Percentiles rank a stretch among this genome's conserved stretches.
These are phyloP conservation scores for Agroathelia rolfsii DNA, from an alignment of 1,284 basidiomycete genomes.

Conservation along the genomic window DNA sequence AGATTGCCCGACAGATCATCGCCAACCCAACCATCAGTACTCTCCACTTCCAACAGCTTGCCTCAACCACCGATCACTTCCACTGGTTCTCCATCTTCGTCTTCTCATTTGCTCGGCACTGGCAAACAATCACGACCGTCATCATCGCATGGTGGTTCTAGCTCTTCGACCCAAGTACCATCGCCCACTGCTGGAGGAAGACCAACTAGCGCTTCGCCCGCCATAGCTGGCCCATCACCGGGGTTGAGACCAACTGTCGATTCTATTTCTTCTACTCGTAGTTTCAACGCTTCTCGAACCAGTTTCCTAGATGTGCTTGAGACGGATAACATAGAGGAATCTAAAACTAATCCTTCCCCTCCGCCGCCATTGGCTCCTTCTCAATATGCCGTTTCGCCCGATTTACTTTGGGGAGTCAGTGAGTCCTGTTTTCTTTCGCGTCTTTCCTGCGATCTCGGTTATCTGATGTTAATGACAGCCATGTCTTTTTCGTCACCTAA, in stretches of 20 bases:
- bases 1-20: slow-evolving; percentile 6
- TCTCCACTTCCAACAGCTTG: slow-evolving; percentile 9
- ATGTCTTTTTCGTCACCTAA: slow-evolving; percentile 54
- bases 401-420: slow-evolving; percentile 58
- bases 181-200: too few relatives aligned
- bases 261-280: not conserved
- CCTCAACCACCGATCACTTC: slow-evolving; percentile 8
- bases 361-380: slow-evolving; percentile 28
- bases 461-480: slow-evolving; percentile 26
- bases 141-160: too few relatives aligned
- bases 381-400: slow-evolving; percentile 50
- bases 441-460: slow-evolving; percentile 3
- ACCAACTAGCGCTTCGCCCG: too few relatives aligned
- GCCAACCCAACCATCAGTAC: slow-evolving; percentile 3
- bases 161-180: too few relatives aligned
- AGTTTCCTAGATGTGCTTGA: slow-evolving; percentile 14
- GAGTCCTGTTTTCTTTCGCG: slow-evolving; percentile 23
- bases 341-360: slow-evolving; percentile 12
- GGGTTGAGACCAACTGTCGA: not conserved
- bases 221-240: too few relatives aligned
- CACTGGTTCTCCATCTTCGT: slow-evolving; percentile 4
- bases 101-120: not conserved
- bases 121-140: too few relatives aligned
- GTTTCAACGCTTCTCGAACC: slow-evolving; percentile 3
- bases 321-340: slow-evolving; percentile 5